Conservation (phyloP, 306 rosid species). For the Trifolium pratense region DNA sequence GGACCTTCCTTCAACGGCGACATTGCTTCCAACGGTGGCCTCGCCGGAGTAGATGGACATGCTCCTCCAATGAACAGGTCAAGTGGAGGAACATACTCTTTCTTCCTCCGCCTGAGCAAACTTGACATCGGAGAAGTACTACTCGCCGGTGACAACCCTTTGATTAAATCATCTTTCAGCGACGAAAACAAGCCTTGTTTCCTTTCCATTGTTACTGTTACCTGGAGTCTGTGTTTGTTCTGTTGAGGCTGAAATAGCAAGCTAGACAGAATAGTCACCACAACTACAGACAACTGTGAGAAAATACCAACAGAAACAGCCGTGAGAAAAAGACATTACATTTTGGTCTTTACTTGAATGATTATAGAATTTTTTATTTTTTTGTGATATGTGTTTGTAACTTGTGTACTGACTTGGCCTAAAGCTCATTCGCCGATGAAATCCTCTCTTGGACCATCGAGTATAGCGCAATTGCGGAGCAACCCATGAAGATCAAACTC, state of each 20-base stretch:
- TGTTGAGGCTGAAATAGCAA: background rate
- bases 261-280: background rate
- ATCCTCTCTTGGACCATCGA: too few relatives aligned
- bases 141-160: slow-evolving; percentile 78
- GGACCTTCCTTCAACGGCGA: slow-evolving; percentile 94
- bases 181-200: slow-evolving; percentile 87
- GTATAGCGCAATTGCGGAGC: too few relatives aligned
- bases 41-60: slow-evolving; percentile 34
- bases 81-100: slow-evolving; percentile 57
- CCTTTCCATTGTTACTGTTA: slow-evolving; percentile 60
- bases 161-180: slow-evolving; percentile 76
- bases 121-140: slow-evolving; percentile 73
- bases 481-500: too few relatives aligned
- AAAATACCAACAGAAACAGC: background rate
- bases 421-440: too few relatives aligned
- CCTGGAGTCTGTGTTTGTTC: background rate
- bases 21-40: slow-evolving; percentile 81
- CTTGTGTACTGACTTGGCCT: too few relatives aligned
- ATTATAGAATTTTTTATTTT: too few relatives aligned
- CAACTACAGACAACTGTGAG: background rate
- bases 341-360: background rate
- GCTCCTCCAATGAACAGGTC: slow-evolving; percentile 47
- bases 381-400: too few relatives aligned
- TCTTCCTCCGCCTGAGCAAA: slow-evolving; percentile 68
- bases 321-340: background rate